Evolutionary conservation across 352 stramenopile species (phyloP).

Genomic region (Phytophthora ramorum): DNA sequence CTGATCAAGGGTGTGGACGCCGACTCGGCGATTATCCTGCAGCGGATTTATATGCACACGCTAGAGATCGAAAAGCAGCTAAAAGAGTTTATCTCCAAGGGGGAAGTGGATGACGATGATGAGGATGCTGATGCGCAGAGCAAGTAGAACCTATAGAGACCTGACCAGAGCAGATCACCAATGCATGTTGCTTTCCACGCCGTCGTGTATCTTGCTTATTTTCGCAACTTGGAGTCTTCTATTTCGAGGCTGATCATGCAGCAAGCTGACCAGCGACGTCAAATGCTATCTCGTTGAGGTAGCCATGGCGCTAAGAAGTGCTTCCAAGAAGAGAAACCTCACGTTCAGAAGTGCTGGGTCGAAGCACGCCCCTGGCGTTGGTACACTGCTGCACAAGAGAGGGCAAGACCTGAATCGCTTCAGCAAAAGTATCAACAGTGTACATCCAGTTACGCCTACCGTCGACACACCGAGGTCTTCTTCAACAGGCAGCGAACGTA

Average conservation of each 20-base stretch:
- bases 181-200: conserved; percentile 3
- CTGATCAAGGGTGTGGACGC: conserved; percentile 54
- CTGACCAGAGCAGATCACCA: conserved; percentile 3
- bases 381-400: background rate
- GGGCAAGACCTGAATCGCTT: conserved; percentile 2
- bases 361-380: conserved; percentile 4
- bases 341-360: conserved; percentile 5
- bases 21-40: conserved; percentile 72
- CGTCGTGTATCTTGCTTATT: background rate
- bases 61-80: conserved; percentile 71
- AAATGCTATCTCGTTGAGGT: background rate
- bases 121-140: conserved; percentile 16
- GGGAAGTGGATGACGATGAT: conserved; percentile 23
- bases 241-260: conserved; percentile 17
- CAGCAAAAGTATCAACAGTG: conserved; percentile 21
- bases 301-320: conserved; percentile 14
- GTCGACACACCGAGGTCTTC: background rate
- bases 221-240: conserved; percentile 2
- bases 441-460: conserved; percentile 2
- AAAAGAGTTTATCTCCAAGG: conserved; percentile 47
- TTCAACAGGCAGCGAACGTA: conserved; percentile 2
- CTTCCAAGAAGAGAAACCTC: conserved; percentile 4
- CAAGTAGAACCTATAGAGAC: conserved; percentile 27
- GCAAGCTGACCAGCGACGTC: background rate
- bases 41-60: conserved; percentile 79